Evolutionary conservation across 2,329 filamentous ascomycete species (phyloP).

Genomic region (Stagonosporopsis chrysanthemi): DNA sequence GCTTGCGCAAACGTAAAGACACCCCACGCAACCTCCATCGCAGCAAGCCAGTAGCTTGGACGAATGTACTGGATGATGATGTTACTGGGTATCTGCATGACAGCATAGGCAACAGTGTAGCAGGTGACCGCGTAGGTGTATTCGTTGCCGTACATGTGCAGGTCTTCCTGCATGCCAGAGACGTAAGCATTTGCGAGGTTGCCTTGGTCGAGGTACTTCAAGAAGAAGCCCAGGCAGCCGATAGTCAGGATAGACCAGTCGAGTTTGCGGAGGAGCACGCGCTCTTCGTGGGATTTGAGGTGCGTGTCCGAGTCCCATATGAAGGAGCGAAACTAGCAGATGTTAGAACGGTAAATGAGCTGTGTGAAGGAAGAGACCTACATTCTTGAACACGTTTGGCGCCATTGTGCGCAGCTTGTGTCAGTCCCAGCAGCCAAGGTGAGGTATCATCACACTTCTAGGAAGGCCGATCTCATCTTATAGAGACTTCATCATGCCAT

Average conservation of each 20-base stretch:
- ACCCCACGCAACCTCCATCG: constrained; percentile 8
- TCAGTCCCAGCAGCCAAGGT: not conserved
- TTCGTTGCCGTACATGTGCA: constrained; percentile 7
- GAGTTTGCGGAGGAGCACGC: constrained; percentile 57
- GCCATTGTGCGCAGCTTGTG: not conserved
- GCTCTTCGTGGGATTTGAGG: constrained; percentile 52
- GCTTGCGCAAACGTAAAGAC: constrained; percentile 4
- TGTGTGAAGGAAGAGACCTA: not conserved
- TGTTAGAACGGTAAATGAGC: not conserved
- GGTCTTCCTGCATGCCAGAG: constrained; percentile 8
- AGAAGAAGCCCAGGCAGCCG: constrained; percentile 19
- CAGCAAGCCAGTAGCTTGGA: constrained; percentile 4
- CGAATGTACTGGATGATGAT: constrained; percentile 12
- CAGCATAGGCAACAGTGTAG: constrained; percentile 5
- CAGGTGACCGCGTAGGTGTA: constrained; percentile 8
- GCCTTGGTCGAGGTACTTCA: constrained; percentile 19
- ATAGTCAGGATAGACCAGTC: constrained; percentile 57
- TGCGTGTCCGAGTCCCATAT: constrained; percentile 26
- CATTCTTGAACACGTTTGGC: not conserved
- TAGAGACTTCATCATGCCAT: not conserved
- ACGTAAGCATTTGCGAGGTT: constrained; percentile 6
- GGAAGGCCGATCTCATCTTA: not conserved
- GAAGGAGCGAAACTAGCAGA: constrained; percentile 18
- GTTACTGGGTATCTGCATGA: constrained; percentile 9
- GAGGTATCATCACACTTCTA: too few relatives aligned